Conservation (phyloP, 1,284 basidiomycete species). For the Tilletia indica region DNA sequence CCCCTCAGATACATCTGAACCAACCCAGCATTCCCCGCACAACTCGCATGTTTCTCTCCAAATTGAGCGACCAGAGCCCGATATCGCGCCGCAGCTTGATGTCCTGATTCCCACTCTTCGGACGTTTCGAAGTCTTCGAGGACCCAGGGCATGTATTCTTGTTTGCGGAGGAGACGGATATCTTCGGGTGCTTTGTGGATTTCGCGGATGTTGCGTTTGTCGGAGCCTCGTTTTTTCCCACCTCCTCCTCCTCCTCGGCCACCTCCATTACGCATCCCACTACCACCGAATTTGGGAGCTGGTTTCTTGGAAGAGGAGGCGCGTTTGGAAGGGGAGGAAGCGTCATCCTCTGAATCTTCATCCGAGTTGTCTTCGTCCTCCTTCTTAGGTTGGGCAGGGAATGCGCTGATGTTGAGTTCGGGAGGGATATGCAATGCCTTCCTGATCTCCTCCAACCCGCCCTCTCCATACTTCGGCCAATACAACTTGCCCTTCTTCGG, state of each 20-base stretch:
- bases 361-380: conserved; percentile 19
- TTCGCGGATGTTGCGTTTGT: conserved; percentile 39
- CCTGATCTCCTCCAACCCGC: conserved; percentile 16
- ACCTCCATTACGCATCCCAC: too few relatives aligned
- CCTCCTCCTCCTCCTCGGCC: not conserved
- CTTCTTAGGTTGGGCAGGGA: conserved; percentile 16
- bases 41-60: conserved; percentile 3
- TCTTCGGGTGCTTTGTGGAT: conserved; percentile 51
- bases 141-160: conserved; percentile 53
- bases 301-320: conserved; percentile 30
- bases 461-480: conserved; percentile 25
- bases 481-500: conserved; percentile 15
- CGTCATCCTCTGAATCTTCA: conserved; percentile 8
- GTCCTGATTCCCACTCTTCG: conserved; percentile 50
- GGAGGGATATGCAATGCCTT: conserved; percentile 14
- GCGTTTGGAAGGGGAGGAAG: conserved; percentile 27
- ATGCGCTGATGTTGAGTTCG: conserved; percentile 7
- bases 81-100: conserved; percentile 32
- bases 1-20: conserved; percentile 9
- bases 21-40: not conserved
- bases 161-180: conserved; percentile 48
- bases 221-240: not conserved
- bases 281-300: conserved; percentile 31
- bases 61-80: not conserved
- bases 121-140: conserved; percentile 54